These are phyloP conservation scores for Cercospora janseana DNA, from an alignment of 2,329 filamentous ascomycete genomes.

Conservation along the genomic window DNA sequence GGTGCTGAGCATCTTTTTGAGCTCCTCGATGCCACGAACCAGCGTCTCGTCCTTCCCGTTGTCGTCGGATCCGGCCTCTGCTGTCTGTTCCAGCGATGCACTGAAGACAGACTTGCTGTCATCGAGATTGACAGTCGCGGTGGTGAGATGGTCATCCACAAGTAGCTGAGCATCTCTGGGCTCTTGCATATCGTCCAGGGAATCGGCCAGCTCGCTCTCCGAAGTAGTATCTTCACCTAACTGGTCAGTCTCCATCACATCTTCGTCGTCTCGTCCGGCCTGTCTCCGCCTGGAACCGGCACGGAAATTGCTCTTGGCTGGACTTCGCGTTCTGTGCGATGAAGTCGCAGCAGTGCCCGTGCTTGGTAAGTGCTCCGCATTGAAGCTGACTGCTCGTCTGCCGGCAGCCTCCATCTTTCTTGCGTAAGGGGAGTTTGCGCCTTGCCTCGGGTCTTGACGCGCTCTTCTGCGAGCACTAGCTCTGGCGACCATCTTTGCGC, in stretches of 20 bases:
- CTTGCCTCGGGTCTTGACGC: too few relatives aligned
- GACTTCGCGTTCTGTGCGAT: neutral
- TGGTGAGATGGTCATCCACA: too few relatives aligned
- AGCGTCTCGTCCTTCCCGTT: slow-evolving; percentile 12
- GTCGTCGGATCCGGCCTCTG: neutral
- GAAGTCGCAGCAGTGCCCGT: neutral
- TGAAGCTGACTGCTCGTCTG: neutral
- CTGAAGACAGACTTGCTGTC: neutral
- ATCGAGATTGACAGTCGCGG: neutral
- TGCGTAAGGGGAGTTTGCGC: too few relatives aligned
- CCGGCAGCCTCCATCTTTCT: too few relatives aligned
- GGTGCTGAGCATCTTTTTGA: neutral
- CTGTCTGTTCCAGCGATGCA: neutral
- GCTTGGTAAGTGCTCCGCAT: neutral
- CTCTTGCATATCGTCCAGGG: too few relatives aligned
- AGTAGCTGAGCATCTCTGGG: too few relatives aligned
- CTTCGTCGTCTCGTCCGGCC: neutral
- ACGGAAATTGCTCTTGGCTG: slow-evolving; percentile 1
- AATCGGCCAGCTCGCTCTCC: neutral
- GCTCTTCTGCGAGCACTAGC: too few relatives aligned
- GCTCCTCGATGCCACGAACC: slow-evolving; percentile 4
- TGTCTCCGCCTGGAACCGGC: neutral
- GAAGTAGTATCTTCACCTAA: neutral
- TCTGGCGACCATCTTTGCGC: too few relatives aligned
- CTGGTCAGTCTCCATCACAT: neutral